Percentiles rank a stretch among this genome's conserved stretches.
Conservation (phyloP, 164 flowering plant genomes). For the Macadamia integrifolia region DNA sequence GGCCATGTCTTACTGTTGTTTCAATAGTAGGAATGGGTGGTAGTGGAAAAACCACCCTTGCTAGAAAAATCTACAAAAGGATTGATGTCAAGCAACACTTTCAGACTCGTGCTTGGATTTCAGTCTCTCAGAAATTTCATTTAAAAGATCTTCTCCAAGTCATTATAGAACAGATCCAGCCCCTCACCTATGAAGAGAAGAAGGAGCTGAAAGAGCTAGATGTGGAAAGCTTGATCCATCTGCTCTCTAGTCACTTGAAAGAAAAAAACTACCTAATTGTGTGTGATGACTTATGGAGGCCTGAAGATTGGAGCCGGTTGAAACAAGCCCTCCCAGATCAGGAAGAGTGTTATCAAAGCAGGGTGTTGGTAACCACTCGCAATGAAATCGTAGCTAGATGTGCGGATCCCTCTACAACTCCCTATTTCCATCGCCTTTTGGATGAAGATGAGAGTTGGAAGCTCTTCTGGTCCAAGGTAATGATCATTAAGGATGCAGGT, state of each 20-base stretch:
- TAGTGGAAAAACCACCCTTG: background rate
- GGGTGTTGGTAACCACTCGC: background rate
- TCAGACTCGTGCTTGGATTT: no score
- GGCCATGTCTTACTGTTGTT: background rate
- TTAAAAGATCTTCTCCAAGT: background rate
- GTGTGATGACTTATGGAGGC: background rate
- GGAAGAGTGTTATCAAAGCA: background rate
- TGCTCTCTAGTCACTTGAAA: background rate
- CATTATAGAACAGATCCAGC: background rate
- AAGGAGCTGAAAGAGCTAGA: background rate
- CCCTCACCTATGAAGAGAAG: background rate
- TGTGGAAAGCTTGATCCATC: background rate
- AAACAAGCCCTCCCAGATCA: background rate
- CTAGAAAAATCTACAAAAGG: background rate
- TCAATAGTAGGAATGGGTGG: background rate
- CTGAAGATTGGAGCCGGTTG: background rate
- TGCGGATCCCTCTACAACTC: background rate
- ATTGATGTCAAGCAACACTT: no score
- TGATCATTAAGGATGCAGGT: background rate
- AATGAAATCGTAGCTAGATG: background rate
- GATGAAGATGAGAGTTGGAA: background rate
- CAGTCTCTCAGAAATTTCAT: no score
- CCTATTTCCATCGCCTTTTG: background rate
- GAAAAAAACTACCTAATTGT: background rate
- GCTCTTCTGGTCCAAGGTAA: background rate